Conservation (phyloP, 495 filamentous ascomycete species). For the Penicillium canescens region DNA sequence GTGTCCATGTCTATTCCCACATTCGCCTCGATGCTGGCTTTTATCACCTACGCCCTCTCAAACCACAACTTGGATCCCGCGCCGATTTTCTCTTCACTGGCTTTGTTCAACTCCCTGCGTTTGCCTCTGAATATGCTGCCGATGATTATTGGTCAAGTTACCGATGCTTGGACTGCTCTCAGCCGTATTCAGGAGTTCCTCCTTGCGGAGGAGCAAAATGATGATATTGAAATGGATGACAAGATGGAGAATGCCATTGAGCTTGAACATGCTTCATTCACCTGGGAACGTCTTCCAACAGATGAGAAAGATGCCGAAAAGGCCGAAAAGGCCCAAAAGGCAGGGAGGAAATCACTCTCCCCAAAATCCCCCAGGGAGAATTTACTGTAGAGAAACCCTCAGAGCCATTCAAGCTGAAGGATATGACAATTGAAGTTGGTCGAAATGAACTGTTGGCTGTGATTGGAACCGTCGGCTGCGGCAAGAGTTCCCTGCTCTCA, state of each 20-base stretch:
- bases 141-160: constrained; percentile 81
- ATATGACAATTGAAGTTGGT: constrained; percentile 72
- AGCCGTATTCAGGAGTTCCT: constrained; percentile 85
- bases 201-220: constrained; percentile 78
- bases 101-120: constrained; percentile 87
- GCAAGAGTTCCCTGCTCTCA: constrained; percentile 88
- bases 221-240: constrained; percentile 65
- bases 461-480: constrained; percentile 87
- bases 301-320: constrained; percentile 56
- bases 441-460: constrained; percentile 86
- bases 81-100: constrained; percentile 85
- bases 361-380: constrained; percentile 23
- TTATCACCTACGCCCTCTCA: constrained; percentile 87
- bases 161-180: constrained; percentile 84
- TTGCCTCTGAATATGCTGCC: constrained; percentile 88
- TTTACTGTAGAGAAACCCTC: constrained; percentile 51
- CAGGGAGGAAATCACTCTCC: constrained; percentile 22
- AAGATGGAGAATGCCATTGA: constrained; percentile 68
- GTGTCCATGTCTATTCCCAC: constrained; percentile 77
- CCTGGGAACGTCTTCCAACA: constrained; percentile 81
- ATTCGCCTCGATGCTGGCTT: constrained; percentile 92
- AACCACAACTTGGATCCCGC: constrained; percentile 71
- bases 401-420: constrained; percentile 79
- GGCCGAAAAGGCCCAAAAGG: constrained; percentile 38
- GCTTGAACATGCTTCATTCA: constrained; percentile 76